Evolutionary conservation across 2,329 filamentous ascomycete genomes (phyloP), one percentile per base, ranked within the genome.

Genomic region (Penicillium corylophilum): DNA sequence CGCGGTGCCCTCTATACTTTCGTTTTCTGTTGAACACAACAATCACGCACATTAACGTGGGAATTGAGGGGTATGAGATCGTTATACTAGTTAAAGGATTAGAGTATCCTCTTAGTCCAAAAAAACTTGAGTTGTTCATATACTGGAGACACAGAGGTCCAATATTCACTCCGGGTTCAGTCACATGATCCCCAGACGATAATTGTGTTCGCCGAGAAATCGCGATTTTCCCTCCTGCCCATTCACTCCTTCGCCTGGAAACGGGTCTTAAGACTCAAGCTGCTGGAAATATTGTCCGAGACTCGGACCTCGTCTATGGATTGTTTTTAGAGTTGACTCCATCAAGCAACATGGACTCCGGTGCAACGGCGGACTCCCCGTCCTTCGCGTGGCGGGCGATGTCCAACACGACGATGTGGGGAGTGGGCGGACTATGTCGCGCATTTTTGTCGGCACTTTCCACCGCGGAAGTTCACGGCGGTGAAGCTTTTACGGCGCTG

Each of bases 381-480:
- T 77, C 74, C 48, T 60, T 71, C 47, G 66, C 73, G 43, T 91
- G 88, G 87, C 87, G 89, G 56, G 74, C 85, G 49, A 81, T 82
- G 31, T 95, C 91, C n/a, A 79, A 85, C 46, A 75, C 85, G 56
- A 81, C 88, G 33, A 90, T 96, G 81, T 86, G 88, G 62, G 71
- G 86, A 10, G 86, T 90, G 0, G 88, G 86, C 43, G 73, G 85
- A 24, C 60, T 95, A 6, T 90, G 84, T 50, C 83, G 89, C 54
- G 79, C 77, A 2, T 96, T 97, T 67, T 74, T 96, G 39, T 87
- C 85, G 59, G 83, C 82, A 0, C 71, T 93, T 56, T 95, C 88
- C 70, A 81, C 79, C 23, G 85, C 90, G 42, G 86, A 96, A 69
- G 83, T 89, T 5, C 80, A 85, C 62, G 93, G 93, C 1, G 76